These are phyloP conservation scores for Benincasa hispida DNA, from an alignment of 306 rosid species.

Conservation along the genomic window DNA sequence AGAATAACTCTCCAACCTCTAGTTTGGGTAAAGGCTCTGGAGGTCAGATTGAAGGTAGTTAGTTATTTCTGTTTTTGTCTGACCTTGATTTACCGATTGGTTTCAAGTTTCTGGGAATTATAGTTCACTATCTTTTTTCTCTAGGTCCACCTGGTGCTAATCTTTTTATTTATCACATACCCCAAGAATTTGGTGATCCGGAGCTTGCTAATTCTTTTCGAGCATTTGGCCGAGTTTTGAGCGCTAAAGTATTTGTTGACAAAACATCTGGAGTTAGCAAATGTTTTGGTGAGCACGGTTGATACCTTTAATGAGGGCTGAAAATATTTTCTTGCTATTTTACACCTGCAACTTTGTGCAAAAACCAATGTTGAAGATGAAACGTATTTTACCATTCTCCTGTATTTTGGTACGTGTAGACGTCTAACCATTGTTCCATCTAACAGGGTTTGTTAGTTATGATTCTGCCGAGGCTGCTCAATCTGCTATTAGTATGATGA, in stretches of 20 bases:
- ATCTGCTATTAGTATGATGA: constrained; percentile 74
- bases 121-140: not conserved
- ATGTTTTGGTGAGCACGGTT: constrained; percentile 72
- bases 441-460: constrained; percentile 95
- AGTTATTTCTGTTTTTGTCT: constrained; percentile 12
- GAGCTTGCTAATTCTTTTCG: constrained; percentile 86
- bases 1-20: constrained; percentile 36
- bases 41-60: constrained; percentile 97
- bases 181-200: constrained; percentile 91
- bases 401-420: not conserved
- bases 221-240: constrained; percentile 80
- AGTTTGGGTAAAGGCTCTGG: constrained; percentile 54
- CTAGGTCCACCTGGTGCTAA: constrained; percentile 98
- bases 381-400: not conserved
- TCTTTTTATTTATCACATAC: constrained; percentile 96
- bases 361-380: not conserved
- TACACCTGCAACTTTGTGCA: not conserved
- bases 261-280: constrained; percentile 97
- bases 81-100: not conserved
- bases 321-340: not conserved
- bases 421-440: constrained; percentile 17
- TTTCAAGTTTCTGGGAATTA: not conserved
- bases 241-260: constrained; percentile 96
- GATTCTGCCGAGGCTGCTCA: constrained; percentile 85
- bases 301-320: not conserved